A percentile compares a stretch with the other conserved stretches of the same genome.
Conservation (phyloP, 2,329 filamentous ascomycete genomes). For the Metarhizium anisopliae region DNA sequence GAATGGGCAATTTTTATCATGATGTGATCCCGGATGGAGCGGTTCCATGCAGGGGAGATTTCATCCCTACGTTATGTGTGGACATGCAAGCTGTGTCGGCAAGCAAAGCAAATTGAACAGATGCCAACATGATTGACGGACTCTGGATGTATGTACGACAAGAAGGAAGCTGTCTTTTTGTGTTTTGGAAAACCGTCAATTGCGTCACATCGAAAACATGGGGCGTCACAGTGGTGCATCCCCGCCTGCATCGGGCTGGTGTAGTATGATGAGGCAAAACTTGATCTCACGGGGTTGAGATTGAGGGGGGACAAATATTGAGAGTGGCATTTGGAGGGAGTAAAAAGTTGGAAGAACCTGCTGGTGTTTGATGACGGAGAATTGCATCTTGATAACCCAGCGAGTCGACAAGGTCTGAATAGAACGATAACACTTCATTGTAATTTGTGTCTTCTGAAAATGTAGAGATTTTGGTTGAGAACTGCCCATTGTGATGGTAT, state of each 20-base stretch:
- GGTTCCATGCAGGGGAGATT: neutral
- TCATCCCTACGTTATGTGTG: neutral
- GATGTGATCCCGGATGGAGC: neutral
- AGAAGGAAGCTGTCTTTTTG: constrained; percentile 1
- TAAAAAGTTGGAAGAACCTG: neutral
- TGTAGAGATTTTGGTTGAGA: too few relatives aligned
- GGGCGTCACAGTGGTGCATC: neutral
- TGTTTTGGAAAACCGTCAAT: neutral
- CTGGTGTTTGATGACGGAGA: neutral
- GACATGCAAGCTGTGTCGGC: neutral
- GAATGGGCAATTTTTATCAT: neutral
- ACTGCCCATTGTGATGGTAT: too few relatives aligned
- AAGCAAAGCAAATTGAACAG: neutral
- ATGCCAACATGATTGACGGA: neutral
- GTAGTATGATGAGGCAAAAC: neutral
- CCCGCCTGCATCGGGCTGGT: neutral
- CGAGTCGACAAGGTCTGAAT: neutral
- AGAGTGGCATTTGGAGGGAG: neutral
- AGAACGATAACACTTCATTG: neutral
- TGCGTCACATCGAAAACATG: neutral
- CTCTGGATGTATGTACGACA: neutral
- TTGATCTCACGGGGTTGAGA: neutral
- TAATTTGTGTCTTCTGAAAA: neutral
- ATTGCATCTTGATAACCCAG: neutral
- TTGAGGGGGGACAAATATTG: neutral